Percentiles rank a stretch among this genome's conserved stretches.
These are phyloP conservation scores for Hirschfeldia incana DNA, from an alignment of 345 rosid species.

Conservation along the genomic window DNA sequence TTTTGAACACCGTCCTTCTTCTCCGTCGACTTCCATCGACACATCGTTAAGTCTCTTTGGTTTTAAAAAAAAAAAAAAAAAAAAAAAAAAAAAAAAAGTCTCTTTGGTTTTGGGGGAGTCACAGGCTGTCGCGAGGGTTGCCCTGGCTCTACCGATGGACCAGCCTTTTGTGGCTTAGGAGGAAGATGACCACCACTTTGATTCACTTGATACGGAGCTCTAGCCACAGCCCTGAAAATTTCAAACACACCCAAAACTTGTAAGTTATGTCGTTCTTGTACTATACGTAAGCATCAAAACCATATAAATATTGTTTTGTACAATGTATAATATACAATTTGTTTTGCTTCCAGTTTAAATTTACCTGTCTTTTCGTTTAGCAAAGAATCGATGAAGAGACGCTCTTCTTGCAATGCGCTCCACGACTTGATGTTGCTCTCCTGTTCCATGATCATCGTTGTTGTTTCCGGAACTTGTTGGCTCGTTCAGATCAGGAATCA, in stretches of 20 bases:
- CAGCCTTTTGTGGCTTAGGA: slow-evolving; percentile 32
- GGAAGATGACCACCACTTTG: slow-evolving; percentile 17
- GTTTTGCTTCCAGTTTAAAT: background rate
- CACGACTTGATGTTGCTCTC: slow-evolving; percentile 19
- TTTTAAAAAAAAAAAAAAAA: too few relatives aligned
- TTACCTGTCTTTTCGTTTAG: slow-evolving; percentile 79
- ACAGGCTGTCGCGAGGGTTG: slow-evolving; percentile 37
- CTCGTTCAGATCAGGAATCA: slow-evolving; percentile 43
- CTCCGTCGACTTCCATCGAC: slow-evolving; percentile 17
- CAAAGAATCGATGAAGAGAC: slow-evolving; percentile 69
- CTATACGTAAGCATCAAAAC: background rate
- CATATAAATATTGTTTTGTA: background rate
- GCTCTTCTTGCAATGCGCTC: slow-evolving; percentile 55
- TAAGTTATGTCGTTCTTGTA: background rate
- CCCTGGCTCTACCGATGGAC: slow-evolving; percentile 29
- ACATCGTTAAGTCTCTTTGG: slow-evolving; percentile 9
- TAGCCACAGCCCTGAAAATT: slow-evolving; percentile 49
- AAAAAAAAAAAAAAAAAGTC: too few relatives aligned
- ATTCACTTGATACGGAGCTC: slow-evolving; percentile 63
- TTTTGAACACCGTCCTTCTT: slow-evolving; percentile 29
- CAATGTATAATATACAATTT: too few relatives aligned
- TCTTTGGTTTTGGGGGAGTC: slow-evolving; percentile 3
- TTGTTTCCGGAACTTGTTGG: slow-evolving; percentile 27
- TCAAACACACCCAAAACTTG: background rate
- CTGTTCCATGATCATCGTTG: slow-evolving; percentile 12